Evolutionary conservation across 164 flowering plant species (phyloP), one percentile per base, ranked within the genome.

Genomic region (Aristolochia californica): DNA sequence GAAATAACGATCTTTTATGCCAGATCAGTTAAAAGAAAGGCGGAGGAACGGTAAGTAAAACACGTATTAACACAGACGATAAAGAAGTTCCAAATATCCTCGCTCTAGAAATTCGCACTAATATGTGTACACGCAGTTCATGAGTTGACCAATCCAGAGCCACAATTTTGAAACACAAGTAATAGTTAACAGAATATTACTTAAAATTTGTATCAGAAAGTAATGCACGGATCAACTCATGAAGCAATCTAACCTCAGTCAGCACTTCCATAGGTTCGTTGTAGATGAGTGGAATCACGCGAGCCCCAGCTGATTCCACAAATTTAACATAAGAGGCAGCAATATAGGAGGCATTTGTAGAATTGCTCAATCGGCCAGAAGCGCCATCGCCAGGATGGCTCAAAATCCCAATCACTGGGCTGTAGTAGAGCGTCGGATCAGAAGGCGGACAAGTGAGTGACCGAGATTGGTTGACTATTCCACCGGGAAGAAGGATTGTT

Each of bases 311-410:
- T 1, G 96, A 70, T 59, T 93, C 99, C 8, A 84, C 95, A 57
- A 93, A 89, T 66, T 93, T 93, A 12, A 89, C 97, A 55, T 93
- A 93, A 1, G 97, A 89, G 5, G 99, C 97, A 0, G 99, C 97
- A 22, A 93, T 89, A 50, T 85, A 89, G n/a, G 99, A 89, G 0
- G 85, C 83, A 34, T 72, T 68, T 14, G 85, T 52, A 11, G 71
- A 84, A 54, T 85, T 84, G 44, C 54, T 77, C 16, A 94, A 75
- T 60, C 95, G 62, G 2, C 99, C 99, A 45, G 91, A 83, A 28
- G 97, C 97, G 23, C 99, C 97, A 30, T 94, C 99, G 7, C 99
- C 97, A 7, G 99, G 99, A 57, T 94, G 99, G 47, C 75, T 78
- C n/a, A 94, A 45, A 12, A 94, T 89, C 12, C 99, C 99, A 67